Evolutionary conservation across 2,329 filamentous ascomycete genomes (phyloP).

Genomic region (Annulohypoxylon truncatum): DNA sequence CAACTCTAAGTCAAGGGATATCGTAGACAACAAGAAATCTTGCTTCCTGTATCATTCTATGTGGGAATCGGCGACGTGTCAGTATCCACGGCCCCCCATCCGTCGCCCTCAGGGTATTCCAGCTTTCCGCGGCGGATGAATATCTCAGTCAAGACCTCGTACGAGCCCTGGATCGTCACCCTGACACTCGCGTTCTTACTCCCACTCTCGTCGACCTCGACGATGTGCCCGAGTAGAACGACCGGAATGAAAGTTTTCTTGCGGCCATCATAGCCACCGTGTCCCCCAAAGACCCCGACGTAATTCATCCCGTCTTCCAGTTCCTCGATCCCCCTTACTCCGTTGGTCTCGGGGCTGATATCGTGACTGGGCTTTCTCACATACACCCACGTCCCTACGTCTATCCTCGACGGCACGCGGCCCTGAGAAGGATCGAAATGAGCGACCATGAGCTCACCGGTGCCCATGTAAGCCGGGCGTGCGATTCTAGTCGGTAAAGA

Average conservation of each 20-base stretch:
- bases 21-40: neutral
- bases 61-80: neutral
- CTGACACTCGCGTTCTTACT: neutral
- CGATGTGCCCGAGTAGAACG: conserved; percentile 18
- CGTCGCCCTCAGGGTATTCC: neutral
- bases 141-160: conserved; percentile 23
- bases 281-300: neutral
- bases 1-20: neutral
- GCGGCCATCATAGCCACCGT: neutral
- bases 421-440: neutral
- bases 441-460: conserved; percentile 6
- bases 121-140: neutral
- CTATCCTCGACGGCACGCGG: neutral
- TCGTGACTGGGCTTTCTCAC: neutral
- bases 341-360: neutral
- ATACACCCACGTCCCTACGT: conserved; percentile 32
- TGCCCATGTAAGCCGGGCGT: neutral
- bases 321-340: neutral
- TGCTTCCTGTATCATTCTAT: neutral
- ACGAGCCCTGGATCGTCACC: conserved; percentile 18
- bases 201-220: neutral
- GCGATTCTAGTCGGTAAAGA: neutral
- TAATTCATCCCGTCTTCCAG: neutral
- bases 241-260: neutral
- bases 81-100: neutral